Evolutionary conservation across 2,329 filamentous ascomycete genomes (phyloP), one percentile per base, ranked within the genome.

Genomic region (Colletotrichum sansevieriae): DNA sequence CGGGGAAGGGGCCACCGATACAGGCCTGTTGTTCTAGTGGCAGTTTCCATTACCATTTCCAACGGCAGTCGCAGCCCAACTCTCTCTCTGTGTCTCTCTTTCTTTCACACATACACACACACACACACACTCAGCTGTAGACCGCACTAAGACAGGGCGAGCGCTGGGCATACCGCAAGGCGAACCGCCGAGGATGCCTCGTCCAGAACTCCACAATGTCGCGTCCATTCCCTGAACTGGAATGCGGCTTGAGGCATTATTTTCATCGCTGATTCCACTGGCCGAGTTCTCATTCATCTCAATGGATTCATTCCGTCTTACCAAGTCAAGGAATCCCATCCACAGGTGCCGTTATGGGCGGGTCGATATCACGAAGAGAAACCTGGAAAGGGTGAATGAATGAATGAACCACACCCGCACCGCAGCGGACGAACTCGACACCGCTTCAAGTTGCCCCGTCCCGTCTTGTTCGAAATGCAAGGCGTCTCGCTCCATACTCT

Each of bases 151-250:
- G 33, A 49, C 47, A 60, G 65, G 65, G 65, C 61, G 65, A 20
- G 12, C 54, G 47, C 33, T 64, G 54, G 65, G 65, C 65, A 68
- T 55, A 54, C 62, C 49, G 63, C 49, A 49, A 68, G 65, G 65
- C 65, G 55, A 61, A 68, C 65, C 56, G 22, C 46, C 61, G 9
- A 37, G 55, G 55, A 56, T 55, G 54, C 62, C 62, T 68, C 55
- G 54, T 65, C 55, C 2, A 8, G 20, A 35, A 18, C 35, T 29
- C 29, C 29, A 29, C 7, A 29, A 29, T 29, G 29, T 7, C 29
- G 29, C 29, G 29, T 29, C 29, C 29, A 2, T 39, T 11, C 37
- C 9, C 4, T 39, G 37, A 35, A 20, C 41, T 15, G 43, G 25
- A 44, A 52, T 56, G 35, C 54, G 22, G 49, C 29, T 22, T 55